phyloP scores from a whole-genome alignment of 1,139 yeast genomes.

The Ashbya aceris region DNA sequence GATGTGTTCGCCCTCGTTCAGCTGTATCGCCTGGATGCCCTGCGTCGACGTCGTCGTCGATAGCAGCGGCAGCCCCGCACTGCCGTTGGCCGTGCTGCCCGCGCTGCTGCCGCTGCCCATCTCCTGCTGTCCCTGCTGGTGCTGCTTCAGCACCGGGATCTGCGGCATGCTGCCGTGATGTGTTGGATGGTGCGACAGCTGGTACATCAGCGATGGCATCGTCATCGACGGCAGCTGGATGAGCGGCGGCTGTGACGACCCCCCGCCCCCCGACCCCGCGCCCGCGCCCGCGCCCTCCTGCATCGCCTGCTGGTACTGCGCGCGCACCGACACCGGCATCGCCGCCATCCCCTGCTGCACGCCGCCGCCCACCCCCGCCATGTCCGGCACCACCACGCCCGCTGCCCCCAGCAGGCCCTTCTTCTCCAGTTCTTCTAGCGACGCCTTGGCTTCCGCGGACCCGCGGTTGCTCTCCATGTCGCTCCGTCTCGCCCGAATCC shows the following conservation, averaged over 20 bases:
- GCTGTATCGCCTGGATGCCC: constrained; percentile 5
- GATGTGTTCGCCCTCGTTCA: constrained; percentile 16
- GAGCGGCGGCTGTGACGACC: constrained; percentile 4
- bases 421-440: constrained; percentile 2
- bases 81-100: neutral
- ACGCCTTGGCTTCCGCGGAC: constrained; percentile 2
- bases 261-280: constrained; percentile 6
- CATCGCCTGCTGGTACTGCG: constrained; percentile 4
- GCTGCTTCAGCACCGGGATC: constrained; percentile 3
- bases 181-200: constrained; percentile 2
- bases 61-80: constrained; percentile 1
- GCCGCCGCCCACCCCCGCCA: constrained; percentile 4
- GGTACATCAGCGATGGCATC: constrained; percentile 4
- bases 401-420: constrained; percentile 3
- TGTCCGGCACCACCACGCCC: constrained; percentile 5
- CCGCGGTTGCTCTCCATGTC: constrained; percentile 1
- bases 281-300: constrained; percentile 1
- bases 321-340: constrained; percentile 2
- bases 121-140: constrained; percentile 3
- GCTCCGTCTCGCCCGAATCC: no score
- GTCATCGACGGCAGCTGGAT: constrained; percentile 4
- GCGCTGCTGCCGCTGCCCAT: constrained; percentile 1
- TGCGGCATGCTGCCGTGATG: constrained; percentile 2
- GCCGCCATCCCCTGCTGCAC: constrained; percentile 1
- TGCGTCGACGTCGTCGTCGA: constrained; percentile 5